phyloP scores from a whole-genome alignment of 176 grass and related monocot genomes.

The Triticum urartu region DNA sequence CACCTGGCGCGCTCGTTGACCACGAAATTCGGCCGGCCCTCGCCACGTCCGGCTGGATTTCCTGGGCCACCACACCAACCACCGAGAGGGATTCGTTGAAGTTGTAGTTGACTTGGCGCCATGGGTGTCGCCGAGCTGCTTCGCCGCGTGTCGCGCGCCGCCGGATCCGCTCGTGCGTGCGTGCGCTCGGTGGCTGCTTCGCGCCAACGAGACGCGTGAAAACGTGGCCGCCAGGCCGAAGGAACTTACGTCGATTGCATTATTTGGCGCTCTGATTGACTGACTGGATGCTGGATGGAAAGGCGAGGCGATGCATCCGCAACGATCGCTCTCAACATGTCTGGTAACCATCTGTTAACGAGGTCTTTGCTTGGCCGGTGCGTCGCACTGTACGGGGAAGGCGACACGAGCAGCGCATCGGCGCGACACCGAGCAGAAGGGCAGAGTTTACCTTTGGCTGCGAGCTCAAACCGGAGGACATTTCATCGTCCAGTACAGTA shows the following conservation, averaged over 20 bases:
- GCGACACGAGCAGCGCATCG: no score
- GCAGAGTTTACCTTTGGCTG: no score
- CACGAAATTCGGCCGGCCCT: neutral
- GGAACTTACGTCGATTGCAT: no score
- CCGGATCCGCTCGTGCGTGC: neutral
- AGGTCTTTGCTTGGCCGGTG: slow-evolving; percentile 18
- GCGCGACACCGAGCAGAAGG: no score
- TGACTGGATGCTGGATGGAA: no score
- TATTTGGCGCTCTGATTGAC: no score
- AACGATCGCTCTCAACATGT: no score
- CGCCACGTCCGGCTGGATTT: neutral
- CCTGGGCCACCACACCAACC: neutral
- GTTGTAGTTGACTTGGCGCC: slow-evolving; percentile 4
- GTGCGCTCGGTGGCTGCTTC: neutral
- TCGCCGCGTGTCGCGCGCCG: neutral
- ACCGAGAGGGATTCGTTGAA: neutral
- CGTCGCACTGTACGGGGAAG: neutral
- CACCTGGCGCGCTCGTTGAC: neutral
- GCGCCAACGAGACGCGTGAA: neutral
- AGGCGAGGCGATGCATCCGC: no score
- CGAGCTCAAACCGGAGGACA: neutral
- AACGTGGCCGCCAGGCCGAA: slow-evolving; percentile 11
- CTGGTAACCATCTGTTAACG: neutral
- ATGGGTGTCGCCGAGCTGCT: neutral
- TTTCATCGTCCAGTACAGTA: no score